Evolutionary conservation across 1,139 yeast genomes (phyloP), one percentile per base, ranked within the genome.

Genomic region (Candida glucosophila): DNA sequence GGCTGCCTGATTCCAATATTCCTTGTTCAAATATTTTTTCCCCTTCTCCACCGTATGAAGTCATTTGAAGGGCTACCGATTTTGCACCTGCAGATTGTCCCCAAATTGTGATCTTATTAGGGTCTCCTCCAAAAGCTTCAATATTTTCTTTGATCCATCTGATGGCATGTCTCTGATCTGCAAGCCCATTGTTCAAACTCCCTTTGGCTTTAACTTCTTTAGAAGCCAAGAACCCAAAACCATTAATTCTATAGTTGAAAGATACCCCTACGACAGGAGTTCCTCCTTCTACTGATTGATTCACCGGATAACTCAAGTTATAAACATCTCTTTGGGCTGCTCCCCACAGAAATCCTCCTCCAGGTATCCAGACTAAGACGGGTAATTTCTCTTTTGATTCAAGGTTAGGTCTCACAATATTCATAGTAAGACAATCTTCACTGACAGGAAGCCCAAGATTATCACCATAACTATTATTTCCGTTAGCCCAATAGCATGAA

Each of bases 71-170:
- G 5, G 43, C 43, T 17, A 50, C 49, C 10, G 53, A 42, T 23
- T 41, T 40, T 3, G 57, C 54, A 6, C 64, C 64, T 1, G 64
- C 61, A 24, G 51, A 41, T 33, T 56, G 57, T 11, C 64, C 64
- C 41, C 49, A 42, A 5, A 55, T 37, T 4, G 58, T 51, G 14
- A 57, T 44, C 24, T 42, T 41, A 5, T 39, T 35, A 2, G 58
- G 52, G 30, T 58, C 51, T 13, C 66, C 66, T 5, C 66, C 65
- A 36, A 58, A 28, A 9, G 14, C 18, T 10, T 18, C 17, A n/a
- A 28, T 28, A 15, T 55, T 46, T 24, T 52, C 47, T 11, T 41
- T 33, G 7, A 55, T 44, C 66, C 66, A 58, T 22, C 51, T 36
- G n/a, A 58, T 32, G 1, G 56, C 65, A 19, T 34, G 23, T 9